Evolutionary conservation across 202 grass and related monocot species (phyloP).

Genomic region (Panicum hallii): DNA sequence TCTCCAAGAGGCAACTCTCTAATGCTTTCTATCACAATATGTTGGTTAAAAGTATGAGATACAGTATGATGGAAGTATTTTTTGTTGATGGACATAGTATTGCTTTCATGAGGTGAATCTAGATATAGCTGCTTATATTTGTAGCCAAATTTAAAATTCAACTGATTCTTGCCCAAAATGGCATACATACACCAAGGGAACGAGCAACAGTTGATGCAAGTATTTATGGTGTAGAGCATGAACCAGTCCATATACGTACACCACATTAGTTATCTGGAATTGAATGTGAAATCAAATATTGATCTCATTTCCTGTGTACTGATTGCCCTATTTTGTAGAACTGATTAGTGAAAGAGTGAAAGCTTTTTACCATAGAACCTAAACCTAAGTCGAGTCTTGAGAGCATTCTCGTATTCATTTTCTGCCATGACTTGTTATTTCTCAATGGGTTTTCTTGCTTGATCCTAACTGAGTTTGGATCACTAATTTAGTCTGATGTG

Average conservation of each 20-base stretch:
- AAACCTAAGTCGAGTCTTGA: slow-evolving; percentile 10
- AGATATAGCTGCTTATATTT: not conserved
- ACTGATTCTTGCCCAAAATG: not conserved
- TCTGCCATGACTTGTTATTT: slow-evolving; percentile 4
- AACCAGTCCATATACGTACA: not conserved
- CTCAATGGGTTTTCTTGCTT: slow-evolving; percentile 2
- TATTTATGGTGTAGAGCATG: not conserved
- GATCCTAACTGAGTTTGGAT: slow-evolving; percentile 2
- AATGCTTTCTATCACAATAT: not conserved
- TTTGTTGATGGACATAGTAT: not conserved
- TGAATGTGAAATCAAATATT: slow-evolving; percentile 17
- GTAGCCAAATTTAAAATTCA: not conserved
- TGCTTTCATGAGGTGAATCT: not conserved
- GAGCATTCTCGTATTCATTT: slow-evolving; percentile 16
- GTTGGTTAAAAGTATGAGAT: not conserved
- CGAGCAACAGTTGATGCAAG: slow-evolving; percentile 8
- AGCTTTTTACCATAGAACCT: slow-evolving; percentile 12
- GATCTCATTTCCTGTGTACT: slow-evolving; percentile 12
- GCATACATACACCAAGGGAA: not conserved
- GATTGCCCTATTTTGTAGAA: slow-evolving; percentile 1
- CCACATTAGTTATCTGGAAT: not conserved
- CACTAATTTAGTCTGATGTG: slow-evolving; percentile 6
- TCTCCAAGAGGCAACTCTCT: not conserved
- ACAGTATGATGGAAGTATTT: not conserved
- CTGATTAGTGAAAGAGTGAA: slow-evolving; percentile 12